Percentiles rank a stretch among this genome's conserved stretches.
Conservation (phyloP, 2,329 filamentous ascomycete genomes). For the Colletotrichum incanum region DNA sequence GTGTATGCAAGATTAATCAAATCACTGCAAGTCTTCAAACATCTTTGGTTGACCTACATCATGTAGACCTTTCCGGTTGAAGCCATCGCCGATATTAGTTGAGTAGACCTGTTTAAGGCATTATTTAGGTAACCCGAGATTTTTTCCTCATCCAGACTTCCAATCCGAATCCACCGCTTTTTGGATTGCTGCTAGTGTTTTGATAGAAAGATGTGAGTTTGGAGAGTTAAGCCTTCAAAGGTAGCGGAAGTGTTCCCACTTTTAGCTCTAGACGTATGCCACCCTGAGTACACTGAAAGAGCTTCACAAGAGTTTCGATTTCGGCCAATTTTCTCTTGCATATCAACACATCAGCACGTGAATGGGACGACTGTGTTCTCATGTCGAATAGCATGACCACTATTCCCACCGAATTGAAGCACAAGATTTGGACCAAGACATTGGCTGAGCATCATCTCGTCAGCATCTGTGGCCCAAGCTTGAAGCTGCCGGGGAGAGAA, state of each 20-base stretch:
- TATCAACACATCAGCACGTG: neutral
- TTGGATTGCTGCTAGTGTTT: neutral
- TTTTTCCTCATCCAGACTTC: too few relatives aligned
- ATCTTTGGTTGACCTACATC: neutral
- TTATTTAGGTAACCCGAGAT: neutral
- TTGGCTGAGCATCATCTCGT: neutral
- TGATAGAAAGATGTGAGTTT: conserved; percentile 4
- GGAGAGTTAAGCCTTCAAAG: neutral
- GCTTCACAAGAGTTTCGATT: too few relatives aligned
- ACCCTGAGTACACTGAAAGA: too few relatives aligned
- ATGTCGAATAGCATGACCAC: neutral
- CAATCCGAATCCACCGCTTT: neutral
- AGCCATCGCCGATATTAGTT: neutral
- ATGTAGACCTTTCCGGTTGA: neutral
- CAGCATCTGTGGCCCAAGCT: conserved; percentile 32
- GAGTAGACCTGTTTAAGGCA: too few relatives aligned
- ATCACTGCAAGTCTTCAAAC: neutral
- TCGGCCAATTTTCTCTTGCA: neutral
- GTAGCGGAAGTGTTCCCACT: neutral
- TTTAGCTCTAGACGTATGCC: neutral
- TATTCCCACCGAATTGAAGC: neutral
- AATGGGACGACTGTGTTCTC: neutral
- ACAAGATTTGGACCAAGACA: neutral
- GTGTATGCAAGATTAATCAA: neutral
- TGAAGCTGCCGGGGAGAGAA: neutral